Evolutionary conservation across 441 rosid species (phyloP), one percentile per base, ranked within the genome.

Genomic region (Croton setiger): DNA sequence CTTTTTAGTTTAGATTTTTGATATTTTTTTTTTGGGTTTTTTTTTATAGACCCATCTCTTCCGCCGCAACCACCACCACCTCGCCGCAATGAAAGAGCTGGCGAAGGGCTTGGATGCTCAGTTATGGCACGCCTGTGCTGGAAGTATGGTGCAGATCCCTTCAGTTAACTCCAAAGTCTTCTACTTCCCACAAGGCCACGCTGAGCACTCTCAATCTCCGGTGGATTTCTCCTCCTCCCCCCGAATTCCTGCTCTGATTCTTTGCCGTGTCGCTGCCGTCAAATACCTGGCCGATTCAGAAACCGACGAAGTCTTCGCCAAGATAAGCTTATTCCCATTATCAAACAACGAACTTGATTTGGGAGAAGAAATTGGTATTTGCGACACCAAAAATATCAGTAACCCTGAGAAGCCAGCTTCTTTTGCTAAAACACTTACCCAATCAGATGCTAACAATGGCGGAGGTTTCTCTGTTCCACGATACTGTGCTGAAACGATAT

Each of bases 391-490:
- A 51, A 68, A 54, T 52, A 60, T 33, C 21, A 70, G 77, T 63
- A 76, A 62, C 17, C 55, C 74, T 15, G 98, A 86, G 65, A 92
- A 89, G 65, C 81, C 90, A 10, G 77, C 89, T 41, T 92, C 97
- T 2, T 96, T 96, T 69, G 96, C 99, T 0, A 95, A 95, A 85
- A 92, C 98, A 12, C 68, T 96, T 70, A 96, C 99, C 45, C 99
- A 96, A 17, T 90, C 98, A 14, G 99, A 94, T 73, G 99, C 99
- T 60, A 96, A 96, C 62, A 96, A 96, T 44, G 99, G 99, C n/a
- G 99, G 99, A 0, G 99, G 98, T 5, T 96, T 96, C 81, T 96
- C 99, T n/a, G 99, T 96, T 55, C 98, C 98, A 0, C 85, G 99
- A 17, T 93, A 91, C 61, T 96, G 99, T 52, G 99, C 99, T 0